These are phyloP conservation scores for Heritiera littoralis DNA, from an alignment of 345 rosid genomes.

Conservation along the genomic window DNA sequence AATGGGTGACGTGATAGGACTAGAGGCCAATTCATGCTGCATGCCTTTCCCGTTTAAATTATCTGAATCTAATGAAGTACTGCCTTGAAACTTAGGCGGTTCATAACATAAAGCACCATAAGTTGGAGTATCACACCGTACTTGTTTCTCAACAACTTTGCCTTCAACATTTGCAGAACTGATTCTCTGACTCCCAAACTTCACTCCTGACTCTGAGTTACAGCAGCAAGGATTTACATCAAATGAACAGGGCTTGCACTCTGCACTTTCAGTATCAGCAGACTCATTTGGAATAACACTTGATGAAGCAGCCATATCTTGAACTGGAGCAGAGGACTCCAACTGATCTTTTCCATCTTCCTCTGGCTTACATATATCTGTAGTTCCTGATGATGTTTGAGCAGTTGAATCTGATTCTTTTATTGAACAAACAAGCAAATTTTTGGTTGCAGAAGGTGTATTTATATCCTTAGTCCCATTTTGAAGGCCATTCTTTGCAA, in stretches of 20 bases:
- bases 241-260: conserved; percentile 36
- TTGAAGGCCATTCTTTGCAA: conserved; percentile 46
- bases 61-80: conserved; percentile 41
- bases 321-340: conserved; percentile 43
- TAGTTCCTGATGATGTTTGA: conserved; percentile 50
- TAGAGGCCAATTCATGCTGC: conserved; percentile 41
- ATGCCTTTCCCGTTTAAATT: conserved; percentile 30
- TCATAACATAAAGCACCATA: conserved; percentile 59
- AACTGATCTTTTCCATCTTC: conserved; percentile 49
- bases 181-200: conserved; percentile 34
- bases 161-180: conserved; percentile 32
- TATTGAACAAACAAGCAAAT: conserved; percentile 30
- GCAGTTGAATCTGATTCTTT: conserved; percentile 54
- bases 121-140: conserved; percentile 39
- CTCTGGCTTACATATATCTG: conserved; percentile 44
- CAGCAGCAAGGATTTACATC: conserved; percentile 34
- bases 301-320: conserved; percentile 49
- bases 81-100: conserved; percentile 48
- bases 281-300: conserved; percentile 43
- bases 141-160: conserved; percentile 31
- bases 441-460: conserved; percentile 33
- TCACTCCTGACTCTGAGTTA: conserved; percentile 40
- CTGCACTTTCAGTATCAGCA: conserved; percentile 53
- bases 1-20: conserved; percentile 58
- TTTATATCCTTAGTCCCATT: conserved; percentile 41